These are phyloP conservation scores for Pisolithus sp. DNA, from an alignment of 768 basidiomycete genomes.

Conservation along the genomic window DNA sequence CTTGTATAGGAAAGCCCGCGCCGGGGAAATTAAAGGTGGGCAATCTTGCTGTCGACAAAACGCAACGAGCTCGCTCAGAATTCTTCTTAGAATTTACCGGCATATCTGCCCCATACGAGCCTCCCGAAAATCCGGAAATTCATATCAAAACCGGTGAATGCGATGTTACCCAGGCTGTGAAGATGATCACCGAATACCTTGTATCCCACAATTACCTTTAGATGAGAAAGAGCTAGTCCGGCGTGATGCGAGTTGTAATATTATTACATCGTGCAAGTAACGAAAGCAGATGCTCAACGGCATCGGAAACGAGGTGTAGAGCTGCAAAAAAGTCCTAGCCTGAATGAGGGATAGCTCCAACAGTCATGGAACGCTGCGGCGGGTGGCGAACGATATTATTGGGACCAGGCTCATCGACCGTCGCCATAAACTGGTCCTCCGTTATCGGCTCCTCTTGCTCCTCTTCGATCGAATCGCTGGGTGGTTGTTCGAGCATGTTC, in stretches of 20 bases:
- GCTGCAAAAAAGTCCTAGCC: background rate
- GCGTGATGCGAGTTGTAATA: no score
- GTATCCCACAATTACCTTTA: constrained; percentile 53
- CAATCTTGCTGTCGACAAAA: background rate
- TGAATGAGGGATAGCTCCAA: constrained; percentile 12
- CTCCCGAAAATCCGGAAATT: constrained; percentile 78
- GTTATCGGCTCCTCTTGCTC: constrained; percentile 46
- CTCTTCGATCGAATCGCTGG: constrained; percentile 53
- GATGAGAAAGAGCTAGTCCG: constrained; percentile 3
- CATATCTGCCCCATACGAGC: constrained; percentile 94
- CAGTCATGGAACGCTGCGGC: constrained; percentile 6
- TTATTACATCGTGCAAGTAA: no score
- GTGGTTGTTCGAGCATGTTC: constrained; percentile 51
- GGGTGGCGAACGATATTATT: constrained; percentile 2
- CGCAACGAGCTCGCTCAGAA: constrained; percentile 3
- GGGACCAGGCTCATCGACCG: constrained; percentile 6
- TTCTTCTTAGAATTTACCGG: constrained; percentile 86
- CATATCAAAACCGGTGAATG: constrained; percentile 85
- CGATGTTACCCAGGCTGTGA: constrained; percentile 73
- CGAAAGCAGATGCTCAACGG: no score
- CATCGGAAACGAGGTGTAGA: background rate
- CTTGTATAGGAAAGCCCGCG: constrained; percentile 91
- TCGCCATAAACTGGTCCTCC: constrained; percentile 14
- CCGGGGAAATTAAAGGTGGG: constrained; percentile 91
- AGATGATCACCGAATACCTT: constrained; percentile 76